These are phyloP conservation scores for Chrysosporium queenslandicum DNA, from an alignment of 2,329 filamentous ascomycete species.

Conservation along the genomic window DNA sequence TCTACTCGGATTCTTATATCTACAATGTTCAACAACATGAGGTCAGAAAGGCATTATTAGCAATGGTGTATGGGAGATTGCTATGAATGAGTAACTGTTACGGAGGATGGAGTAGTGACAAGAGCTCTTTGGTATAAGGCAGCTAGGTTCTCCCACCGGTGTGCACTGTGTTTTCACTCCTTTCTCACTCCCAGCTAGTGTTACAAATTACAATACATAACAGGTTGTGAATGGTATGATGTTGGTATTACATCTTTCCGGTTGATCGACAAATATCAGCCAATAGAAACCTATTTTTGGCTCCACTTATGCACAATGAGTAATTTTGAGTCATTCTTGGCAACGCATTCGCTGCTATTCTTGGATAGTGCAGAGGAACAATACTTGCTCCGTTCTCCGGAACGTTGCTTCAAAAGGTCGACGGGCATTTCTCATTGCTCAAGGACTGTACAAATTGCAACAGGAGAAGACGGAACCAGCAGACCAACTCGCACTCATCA, in stretches of 20 bases:
- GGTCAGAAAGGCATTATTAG: neutral
- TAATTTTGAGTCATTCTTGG: slow-evolving; percentile 9
- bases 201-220: slow-evolving; percentile 5
- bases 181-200: too few relatives aligned
- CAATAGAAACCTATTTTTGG: neutral
- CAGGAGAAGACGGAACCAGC: too few relatives aligned
- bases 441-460: too few relatives aligned
- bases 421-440: too few relatives aligned
- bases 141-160: too few relatives aligned
- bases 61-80: neutral
- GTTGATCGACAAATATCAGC: neutral
- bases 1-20: neutral
- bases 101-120: too few relatives aligned
- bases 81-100: neutral
- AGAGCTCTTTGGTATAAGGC: too few relatives aligned
- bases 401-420: too few relatives aligned
- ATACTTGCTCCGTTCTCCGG: too few relatives aligned
- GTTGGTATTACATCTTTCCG: neutral
- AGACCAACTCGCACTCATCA: too few relatives aligned
- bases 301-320: slow-evolving; percentile 6
- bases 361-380: neutral
- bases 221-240: neutral
- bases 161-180: too few relatives aligned
- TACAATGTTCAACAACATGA: neutral
- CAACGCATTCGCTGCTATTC: neutral